These are phyloP conservation scores for Casuarina equisetifolia DNA, from an alignment of 306 rosid genomes.

Conservation along the genomic window DNA sequence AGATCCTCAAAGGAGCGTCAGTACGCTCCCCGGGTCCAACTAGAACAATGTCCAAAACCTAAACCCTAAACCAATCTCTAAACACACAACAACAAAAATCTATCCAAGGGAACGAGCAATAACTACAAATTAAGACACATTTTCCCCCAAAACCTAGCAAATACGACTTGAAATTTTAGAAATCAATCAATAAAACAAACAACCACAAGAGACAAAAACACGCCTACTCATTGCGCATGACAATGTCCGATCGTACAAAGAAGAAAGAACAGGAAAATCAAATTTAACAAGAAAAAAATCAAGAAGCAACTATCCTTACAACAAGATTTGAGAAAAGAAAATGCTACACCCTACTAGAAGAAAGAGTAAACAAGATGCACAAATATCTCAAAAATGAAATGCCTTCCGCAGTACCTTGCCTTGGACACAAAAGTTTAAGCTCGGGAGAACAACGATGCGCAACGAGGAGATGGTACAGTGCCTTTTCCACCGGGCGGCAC, in stretches of 20 bases:
- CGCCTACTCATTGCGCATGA: background rate
- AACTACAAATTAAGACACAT: conserved; percentile 17
- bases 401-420: conserved; percentile 22
- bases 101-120: conserved; percentile 6
- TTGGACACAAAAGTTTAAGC: conserved; percentile 18
- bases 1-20: conserved; percentile 19
- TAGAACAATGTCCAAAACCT: conserved; percentile 32
- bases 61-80: conserved; percentile 47
- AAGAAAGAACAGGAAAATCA: background rate
- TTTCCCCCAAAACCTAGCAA: conserved; percentile 1
- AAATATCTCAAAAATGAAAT: conserved; percentile 24
- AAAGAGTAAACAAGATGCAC: conserved; percentile 2
- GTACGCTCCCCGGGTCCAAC: conserved; percentile 26
- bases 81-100: conserved; percentile 25
- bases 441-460: conserved; percentile 19
- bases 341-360: background rate
- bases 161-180: background rate
- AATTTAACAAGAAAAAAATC: conserved; percentile 1
- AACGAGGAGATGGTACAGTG: conserved; percentile 29
- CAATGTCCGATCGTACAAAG: conserved; percentile 29
- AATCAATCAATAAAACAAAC: background rate
- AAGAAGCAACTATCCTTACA: background rate
- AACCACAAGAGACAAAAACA: background rate
- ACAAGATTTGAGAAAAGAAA: conserved; percentile 4
- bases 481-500: conserved; percentile 1